A percentile compares a stretch with the other conserved stretches of the same genome.
Evolutionary conservation across 257 asterid genomes (phyloP).

Genomic region (Scutellaria minor): DNA sequence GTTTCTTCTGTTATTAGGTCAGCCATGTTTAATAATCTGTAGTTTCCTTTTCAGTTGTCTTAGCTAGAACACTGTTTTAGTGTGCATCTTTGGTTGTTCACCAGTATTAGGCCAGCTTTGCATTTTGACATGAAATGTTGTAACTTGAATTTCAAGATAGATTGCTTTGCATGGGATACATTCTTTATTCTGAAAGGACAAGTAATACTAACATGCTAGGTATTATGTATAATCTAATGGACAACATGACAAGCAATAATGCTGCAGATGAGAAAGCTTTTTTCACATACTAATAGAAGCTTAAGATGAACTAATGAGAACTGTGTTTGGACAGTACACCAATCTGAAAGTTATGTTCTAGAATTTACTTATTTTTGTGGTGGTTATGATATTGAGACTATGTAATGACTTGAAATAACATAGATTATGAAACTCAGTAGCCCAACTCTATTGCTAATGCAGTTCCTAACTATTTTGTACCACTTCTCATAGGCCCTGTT

Average conservation of each 20-base stretch:
- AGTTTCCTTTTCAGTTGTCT: background rate
- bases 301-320: background rate
- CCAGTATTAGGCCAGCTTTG: background rate
- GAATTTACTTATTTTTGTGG: too few relatives aligned
- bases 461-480: too few relatives aligned
- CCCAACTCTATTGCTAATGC: too few relatives aligned
- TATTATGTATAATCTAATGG: background rate
- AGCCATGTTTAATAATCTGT: background rate
- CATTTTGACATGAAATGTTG: too few relatives aligned
- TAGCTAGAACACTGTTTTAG: background rate
- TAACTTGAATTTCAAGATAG: background rate
- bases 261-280: background rate
- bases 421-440: too few relatives aligned
- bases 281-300: background rate
- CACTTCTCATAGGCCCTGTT: background rate
- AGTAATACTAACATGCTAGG: background rate
- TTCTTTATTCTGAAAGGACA: background rate
- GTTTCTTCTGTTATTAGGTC: background rate
- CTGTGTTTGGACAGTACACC: background rate
- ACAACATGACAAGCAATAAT: background rate
- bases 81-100: background rate
- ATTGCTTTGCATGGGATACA: constrained; percentile 2
- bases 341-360: too few relatives aligned
- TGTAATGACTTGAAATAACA: too few relatives aligned
- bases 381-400: too few relatives aligned